Evolutionary conservation across 78 protist species (phyloP).

Genomic region (Dictyostelium citrinum): DNA sequence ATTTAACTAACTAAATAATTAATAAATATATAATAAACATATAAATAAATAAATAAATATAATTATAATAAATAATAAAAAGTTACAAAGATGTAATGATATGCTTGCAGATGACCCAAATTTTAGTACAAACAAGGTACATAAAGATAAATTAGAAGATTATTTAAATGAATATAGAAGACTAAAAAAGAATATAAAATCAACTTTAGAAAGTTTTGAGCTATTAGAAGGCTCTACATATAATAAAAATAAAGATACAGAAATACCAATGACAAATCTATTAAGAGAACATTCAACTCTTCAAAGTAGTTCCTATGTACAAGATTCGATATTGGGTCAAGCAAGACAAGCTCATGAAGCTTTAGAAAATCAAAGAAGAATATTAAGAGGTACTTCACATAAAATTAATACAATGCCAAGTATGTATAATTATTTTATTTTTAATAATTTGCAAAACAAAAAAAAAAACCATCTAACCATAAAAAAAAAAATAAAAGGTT

Average conservation of each 20-base stretch:
- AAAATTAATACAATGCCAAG: conserved; percentile 56
- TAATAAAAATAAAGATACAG: conserved; percentile 46
- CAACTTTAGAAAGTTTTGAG: conserved; percentile 19
- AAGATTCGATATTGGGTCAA: conserved; percentile 71
- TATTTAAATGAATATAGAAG: conserved; percentile 49
- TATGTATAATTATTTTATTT: not conserved
- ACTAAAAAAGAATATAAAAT: conserved; percentile 19
- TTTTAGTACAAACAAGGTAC: conserved; percentile 27
- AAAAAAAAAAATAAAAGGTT: not conserved
- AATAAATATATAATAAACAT: not conserved
- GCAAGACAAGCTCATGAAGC: conserved; percentile 80
- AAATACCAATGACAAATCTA: conserved; percentile 62
- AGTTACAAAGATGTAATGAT: conserved; percentile 49
- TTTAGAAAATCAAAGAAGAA: conserved; percentile 67
- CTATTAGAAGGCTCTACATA: conserved; percentile 42
- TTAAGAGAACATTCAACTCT: conserved; percentile 42
- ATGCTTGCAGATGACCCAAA: conserved; percentile 42
- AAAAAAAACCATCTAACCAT: not conserved
- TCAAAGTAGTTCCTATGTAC: conserved; percentile 6
- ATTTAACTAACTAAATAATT: too few relatives aligned
- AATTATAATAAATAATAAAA: too few relatives aligned
- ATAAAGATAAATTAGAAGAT: conserved; percentile 64
- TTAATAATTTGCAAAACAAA: too few relatives aligned
- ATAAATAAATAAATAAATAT: not conserved
- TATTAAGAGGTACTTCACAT: conserved; percentile 39